Evolutionary conservation across 2,329 filamentous ascomycete species (phyloP).

Genomic region (Raffaelea albimanens): DNA sequence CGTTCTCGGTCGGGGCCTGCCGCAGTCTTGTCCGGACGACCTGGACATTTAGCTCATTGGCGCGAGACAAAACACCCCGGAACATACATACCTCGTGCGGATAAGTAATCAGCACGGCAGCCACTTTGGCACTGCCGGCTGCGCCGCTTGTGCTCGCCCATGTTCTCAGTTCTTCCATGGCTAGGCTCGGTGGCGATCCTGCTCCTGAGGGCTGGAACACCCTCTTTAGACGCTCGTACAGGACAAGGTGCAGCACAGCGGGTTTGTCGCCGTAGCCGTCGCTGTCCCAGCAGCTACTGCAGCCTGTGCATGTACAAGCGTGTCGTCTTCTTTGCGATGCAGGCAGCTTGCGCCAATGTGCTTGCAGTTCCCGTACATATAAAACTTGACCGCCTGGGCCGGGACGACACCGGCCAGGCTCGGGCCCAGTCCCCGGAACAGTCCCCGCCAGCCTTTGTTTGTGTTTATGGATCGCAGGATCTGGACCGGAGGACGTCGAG

Average conservation of each 20-base stretch:
- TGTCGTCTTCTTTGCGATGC: conserved; percentile 55
- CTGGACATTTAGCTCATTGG: no score
- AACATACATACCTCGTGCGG: conserved; percentile 60
- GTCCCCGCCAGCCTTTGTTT: conserved; percentile 72
- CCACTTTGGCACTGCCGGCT: conserved; percentile 73
- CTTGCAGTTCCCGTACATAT: conserved; percentile 86
- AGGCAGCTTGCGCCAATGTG: conserved; percentile 64
- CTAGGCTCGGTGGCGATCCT: conserved; percentile 41
- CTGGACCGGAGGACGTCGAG: neutral
- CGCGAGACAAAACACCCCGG: no score
- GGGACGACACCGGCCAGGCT: conserved; percentile 85
- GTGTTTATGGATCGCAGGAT: conserved; percentile 73
- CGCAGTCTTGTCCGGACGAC: conserved; percentile 74
- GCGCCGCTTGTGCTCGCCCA: conserved; percentile 72
- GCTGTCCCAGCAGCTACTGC: conserved; percentile 71
- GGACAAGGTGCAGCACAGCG: conserved; percentile 90
- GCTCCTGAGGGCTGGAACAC: conserved; percentile 51
- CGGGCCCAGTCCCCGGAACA: conserved; percentile 87
- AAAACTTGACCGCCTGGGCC: conserved; percentile 85
- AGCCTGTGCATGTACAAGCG: conserved; percentile 67
- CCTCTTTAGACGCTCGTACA: conserved; percentile 86
- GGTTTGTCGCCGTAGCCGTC: conserved; percentile 84
- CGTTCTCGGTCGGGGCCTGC: conserved; percentile 66
- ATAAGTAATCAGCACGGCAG: conserved; percentile 78
- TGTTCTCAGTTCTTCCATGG: conserved; percentile 64